These are phyloP conservation scores for Puccinellia tenuiflora DNA, from an alignment of 176 grass and related monocot genomes.

Conservation along the genomic window DNA sequence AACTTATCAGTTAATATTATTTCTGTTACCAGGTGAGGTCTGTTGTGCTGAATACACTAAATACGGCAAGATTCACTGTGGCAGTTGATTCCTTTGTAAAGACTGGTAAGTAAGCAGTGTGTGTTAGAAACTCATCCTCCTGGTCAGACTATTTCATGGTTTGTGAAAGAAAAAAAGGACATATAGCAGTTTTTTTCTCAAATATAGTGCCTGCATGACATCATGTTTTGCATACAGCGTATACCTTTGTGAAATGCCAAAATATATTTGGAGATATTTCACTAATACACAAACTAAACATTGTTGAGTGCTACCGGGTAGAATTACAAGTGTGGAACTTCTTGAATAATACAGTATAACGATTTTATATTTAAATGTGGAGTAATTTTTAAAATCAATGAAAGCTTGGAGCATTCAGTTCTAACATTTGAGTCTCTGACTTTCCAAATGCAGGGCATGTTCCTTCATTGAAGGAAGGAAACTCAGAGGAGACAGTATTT, in stretches of 20 bases:
- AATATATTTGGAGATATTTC: not conserved
- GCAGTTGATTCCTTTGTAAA: constrained; percentile 98
- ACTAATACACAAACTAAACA: not conserved
- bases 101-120: constrained; percentile 58
- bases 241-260: too few relatives aligned
- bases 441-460: constrained; percentile 56
- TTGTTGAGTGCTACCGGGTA: not conserved
- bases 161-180: not conserved
- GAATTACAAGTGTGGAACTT: not conserved
- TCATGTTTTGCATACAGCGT: too few relatives aligned
- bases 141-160: not conserved
- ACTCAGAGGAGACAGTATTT: constrained; percentile 86
- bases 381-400: not conserved
- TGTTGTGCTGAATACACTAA: constrained; percentile 93
- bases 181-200: not conserved
- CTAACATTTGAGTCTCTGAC: constrained; percentile 15
- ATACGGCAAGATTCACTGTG: constrained; percentile 91
- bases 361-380: not conserved
- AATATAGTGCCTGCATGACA: constrained; percentile 6
- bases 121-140: not conserved
- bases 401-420: constrained; percentile 1
- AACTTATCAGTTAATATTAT: constrained; percentile 4
- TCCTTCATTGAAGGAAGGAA: constrained; percentile 90
- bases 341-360: not conserved
- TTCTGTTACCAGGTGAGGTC: constrained; percentile 76